Conservation (phyloP, 2,329 filamentous ascomycete genomes). For the Pseudogymnoascus sp. region DNA sequence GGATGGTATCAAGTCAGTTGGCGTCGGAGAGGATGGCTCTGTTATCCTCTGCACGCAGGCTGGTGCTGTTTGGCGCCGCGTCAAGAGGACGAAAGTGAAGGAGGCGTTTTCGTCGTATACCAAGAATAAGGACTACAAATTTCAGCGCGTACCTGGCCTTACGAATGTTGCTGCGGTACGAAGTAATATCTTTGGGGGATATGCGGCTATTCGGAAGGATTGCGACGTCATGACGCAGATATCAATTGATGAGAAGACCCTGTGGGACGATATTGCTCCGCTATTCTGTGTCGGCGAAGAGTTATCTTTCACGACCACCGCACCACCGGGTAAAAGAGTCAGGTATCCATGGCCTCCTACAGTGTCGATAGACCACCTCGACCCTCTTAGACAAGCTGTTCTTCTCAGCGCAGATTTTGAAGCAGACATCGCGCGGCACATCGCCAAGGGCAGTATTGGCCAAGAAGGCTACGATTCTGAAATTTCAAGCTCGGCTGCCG, state of each 20-base stretch:
- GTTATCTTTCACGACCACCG: constrained; percentile 31
- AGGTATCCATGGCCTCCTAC: constrained; percentile 38
- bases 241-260: constrained; percentile 54
- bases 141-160: constrained; percentile 80
- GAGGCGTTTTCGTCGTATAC: constrained; percentile 40
- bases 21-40: constrained; percentile 85
- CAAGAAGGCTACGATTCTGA: constrained; percentile 31
- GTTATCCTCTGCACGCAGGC: constrained; percentile 91
- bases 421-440: constrained; percentile 49
- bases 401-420: constrained; percentile 62
- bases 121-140: constrained; percentile 80
- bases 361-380: constrained; percentile 47
- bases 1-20: constrained; percentile 78
- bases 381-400: constrained; percentile 45
- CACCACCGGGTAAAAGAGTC: constrained; percentile 34
- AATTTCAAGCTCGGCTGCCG: neutral
- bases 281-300: constrained; percentile 65
- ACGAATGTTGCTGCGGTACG: constrained; percentile 78
- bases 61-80: constrained; percentile 86
- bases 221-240: constrained; percentile 70
- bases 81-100: constrained; percentile 76
- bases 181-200: constrained; percentile 84
- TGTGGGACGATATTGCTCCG: constrained; percentile 69
- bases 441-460: constrained; percentile 36
- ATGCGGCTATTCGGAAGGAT: constrained; percentile 79